These are phyloP conservation scores for Pecoramyces ruminantium DNA, from an alignment of 192 early-diverging fungal genomes.

Conservation along the genomic window DNA sequence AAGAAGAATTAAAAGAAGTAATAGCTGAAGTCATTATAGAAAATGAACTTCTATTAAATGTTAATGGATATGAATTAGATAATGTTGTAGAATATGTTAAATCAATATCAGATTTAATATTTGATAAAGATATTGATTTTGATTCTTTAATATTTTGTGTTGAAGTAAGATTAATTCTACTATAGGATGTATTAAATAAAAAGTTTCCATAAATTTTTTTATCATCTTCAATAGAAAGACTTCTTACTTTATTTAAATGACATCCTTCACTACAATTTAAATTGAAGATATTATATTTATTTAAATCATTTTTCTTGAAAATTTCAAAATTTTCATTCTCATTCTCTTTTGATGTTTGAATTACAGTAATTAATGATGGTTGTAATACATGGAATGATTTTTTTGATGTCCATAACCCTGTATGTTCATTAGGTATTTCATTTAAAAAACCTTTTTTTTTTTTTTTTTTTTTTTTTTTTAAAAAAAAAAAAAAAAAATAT, in stretches of 20 bases:
- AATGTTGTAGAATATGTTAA: background rate
- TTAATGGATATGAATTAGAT: background rate
- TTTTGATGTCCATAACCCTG: background rate
- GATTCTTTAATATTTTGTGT: background rate
- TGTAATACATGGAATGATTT: background rate
- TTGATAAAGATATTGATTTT: background rate
- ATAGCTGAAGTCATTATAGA: background rate
- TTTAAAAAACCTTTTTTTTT: background rate
- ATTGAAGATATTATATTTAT: background rate
- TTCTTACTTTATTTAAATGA: background rate
- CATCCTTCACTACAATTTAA: background rate
- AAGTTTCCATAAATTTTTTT: background rate
- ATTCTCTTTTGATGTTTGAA: background rate
- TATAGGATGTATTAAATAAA: background rate
- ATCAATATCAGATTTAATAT: background rate
- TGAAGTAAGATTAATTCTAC: background rate
- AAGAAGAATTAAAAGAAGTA: background rate
- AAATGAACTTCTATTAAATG: background rate
- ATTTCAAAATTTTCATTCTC: background rate
- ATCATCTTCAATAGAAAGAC: background rate
- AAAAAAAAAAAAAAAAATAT: background rate
- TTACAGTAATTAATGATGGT: background rate
- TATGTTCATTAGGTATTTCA: background rate
- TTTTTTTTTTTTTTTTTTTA: background rate
- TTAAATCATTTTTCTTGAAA: background rate